These are phyloP conservation scores for Yarrowia alimentaria DNA, from an alignment of 805 yeast genomes.

Conservation along the genomic window DNA sequence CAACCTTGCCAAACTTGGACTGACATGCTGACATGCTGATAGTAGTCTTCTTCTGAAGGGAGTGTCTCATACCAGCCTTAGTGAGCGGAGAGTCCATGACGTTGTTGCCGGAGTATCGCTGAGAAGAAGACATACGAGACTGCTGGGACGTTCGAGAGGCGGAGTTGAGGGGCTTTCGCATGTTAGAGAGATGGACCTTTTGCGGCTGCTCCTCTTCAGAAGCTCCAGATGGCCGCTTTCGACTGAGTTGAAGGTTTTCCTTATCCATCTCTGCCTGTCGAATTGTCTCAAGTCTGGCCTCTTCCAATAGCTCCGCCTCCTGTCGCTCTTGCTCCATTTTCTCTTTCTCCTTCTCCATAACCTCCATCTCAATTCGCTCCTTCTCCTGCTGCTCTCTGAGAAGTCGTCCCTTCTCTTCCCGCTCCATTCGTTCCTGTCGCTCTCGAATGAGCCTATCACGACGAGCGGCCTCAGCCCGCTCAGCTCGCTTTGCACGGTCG, in stretches of 20 bases:
- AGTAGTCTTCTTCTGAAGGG: slow-evolving; percentile 14
- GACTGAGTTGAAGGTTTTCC: slow-evolving; percentile 2
- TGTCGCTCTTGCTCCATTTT: slow-evolving; percentile 4
- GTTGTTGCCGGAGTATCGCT: too few species aligned
- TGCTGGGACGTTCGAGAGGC: slow-evolving; percentile 7
- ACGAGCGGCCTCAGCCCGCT: too few species aligned
- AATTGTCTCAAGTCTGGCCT: slow-evolving; percentile 9
- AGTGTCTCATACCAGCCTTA: slow-evolving; percentile 15
- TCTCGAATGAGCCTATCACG: too few species aligned
- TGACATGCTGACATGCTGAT: too few species aligned
- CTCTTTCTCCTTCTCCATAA: not conserved
- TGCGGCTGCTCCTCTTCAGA: slow-evolving; percentile 12
- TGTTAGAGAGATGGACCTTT: slow-evolving; percentile 22
- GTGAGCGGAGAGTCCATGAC: slow-evolving; percentile 24
- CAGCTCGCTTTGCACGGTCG: too few species aligned
- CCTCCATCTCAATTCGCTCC: not conserved
- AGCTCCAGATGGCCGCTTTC: slow-evolving; percentile 2
- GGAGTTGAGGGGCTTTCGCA: slow-evolving; percentile 15
- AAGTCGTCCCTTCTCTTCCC: too few species aligned
- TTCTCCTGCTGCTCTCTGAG: not conserved
- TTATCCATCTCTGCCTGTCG: slow-evolving; percentile 17
- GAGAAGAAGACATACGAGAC: slow-evolving; percentile 4
- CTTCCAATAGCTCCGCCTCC: slow-evolving; percentile 20
- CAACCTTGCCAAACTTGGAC: slow-evolving; percentile 10
- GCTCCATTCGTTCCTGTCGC: too few species aligned